A percentile compares a stretch with the other conserved stretches of the same genome.
Conservation (phyloP, 306 rosid genomes). For the Dryas octopetala region DNA sequence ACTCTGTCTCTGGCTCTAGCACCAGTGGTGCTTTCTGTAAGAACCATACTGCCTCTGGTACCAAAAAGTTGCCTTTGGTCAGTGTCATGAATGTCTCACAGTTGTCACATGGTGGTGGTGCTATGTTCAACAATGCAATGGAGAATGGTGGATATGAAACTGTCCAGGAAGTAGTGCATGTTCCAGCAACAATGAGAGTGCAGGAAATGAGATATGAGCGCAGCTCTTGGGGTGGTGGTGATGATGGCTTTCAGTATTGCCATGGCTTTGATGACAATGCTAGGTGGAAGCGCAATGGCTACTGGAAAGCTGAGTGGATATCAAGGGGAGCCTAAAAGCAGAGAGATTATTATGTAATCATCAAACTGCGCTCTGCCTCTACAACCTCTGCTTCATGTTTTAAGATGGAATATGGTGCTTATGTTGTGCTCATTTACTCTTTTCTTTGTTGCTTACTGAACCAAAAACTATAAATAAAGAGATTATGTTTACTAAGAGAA, state of each 20-base stretch:
- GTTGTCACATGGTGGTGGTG: background rate
- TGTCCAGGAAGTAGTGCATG: constrained; percentile 21
- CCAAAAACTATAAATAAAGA: constrained; percentile 1
- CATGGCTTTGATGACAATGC: constrained; percentile 10
- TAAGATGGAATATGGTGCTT: background rate
- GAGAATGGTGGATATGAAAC: constrained; percentile 18
- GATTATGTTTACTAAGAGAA: background rate
- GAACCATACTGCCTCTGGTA: constrained; percentile 5
- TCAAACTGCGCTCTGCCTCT: background rate
- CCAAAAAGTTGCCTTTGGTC: background rate
- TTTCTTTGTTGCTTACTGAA: background rate
- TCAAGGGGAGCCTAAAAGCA: constrained; percentile 31
- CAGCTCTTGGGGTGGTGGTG: constrained; percentile 15
- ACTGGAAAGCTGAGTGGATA: constrained; percentile 24
- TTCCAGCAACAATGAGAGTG: constrained; percentile 10
- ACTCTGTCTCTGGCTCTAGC: background rate
- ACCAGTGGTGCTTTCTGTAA: background rate
- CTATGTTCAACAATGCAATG: constrained; percentile 1
- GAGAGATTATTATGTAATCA: background rate
- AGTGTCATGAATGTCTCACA: background rate
- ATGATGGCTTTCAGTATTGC: background rate
- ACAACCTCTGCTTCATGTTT: background rate
- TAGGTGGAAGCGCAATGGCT: constrained; percentile 15
- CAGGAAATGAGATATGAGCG: constrained; percentile 34
- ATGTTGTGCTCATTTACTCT: background rate